A percentile compares a stretch with the other conserved stretches of the same genome.
Evolutionary conservation across 78 protist genomes (phyloP).

Genomic region (Cyanophora paradoxa): DNA sequence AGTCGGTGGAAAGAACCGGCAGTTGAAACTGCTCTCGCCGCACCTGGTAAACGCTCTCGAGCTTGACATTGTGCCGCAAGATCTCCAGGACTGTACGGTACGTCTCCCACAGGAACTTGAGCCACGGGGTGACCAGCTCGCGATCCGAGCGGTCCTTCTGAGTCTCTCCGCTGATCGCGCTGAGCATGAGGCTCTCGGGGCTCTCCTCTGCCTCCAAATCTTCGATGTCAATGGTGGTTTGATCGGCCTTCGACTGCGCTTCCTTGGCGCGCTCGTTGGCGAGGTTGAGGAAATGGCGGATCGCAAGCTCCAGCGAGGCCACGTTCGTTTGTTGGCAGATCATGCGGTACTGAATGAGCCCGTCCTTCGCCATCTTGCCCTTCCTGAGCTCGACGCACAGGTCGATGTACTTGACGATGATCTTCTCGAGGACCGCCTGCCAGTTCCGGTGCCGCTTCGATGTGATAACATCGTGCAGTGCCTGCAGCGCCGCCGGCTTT

Average conservation of each 20-base stretch:
- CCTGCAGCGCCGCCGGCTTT: slow-evolving; percentile 23
- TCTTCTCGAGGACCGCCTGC: slow-evolving; percentile 4
- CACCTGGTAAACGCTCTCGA: slow-evolving; percentile 53
- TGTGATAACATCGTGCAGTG: slow-evolving; percentile 14
- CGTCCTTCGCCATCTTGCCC: slow-evolving; percentile 22
- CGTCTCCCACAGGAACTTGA: slow-evolving; percentile 66
- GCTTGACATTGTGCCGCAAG: slow-evolving; percentile 57
- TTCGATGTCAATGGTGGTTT: not conserved
- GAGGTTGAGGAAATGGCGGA: slow-evolving; percentile 8
- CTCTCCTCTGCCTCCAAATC: slow-evolving; percentile 49
- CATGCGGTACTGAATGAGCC: slow-evolving; percentile 41
- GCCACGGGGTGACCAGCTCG: slow-evolving; percentile 34
- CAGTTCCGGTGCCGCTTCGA: slow-evolving; percentile 20
- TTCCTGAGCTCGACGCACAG: slow-evolving; percentile 21
- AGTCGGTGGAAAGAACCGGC: no score
- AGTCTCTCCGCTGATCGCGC: slow-evolving; percentile 13
- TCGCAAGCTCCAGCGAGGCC: slow-evolving; percentile 30
- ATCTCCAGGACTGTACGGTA: slow-evolving; percentile 78
- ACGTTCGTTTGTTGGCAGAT: slow-evolving; percentile 33
- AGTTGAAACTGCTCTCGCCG: not conserved
- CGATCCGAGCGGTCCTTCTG: slow-evolving; percentile 37
- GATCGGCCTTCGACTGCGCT: slow-evolving; percentile 15
- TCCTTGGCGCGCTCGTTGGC: slow-evolving; percentile 7
- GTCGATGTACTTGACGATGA: slow-evolving; percentile 10
- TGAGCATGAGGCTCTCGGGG: slow-evolving; percentile 45